Percentiles rank a stretch among this genome's conserved stretches.
These are phyloP conservation scores for Pinus taeda DNA, from an alignment of 75 land plant species.

Conservation along the genomic window DNA sequence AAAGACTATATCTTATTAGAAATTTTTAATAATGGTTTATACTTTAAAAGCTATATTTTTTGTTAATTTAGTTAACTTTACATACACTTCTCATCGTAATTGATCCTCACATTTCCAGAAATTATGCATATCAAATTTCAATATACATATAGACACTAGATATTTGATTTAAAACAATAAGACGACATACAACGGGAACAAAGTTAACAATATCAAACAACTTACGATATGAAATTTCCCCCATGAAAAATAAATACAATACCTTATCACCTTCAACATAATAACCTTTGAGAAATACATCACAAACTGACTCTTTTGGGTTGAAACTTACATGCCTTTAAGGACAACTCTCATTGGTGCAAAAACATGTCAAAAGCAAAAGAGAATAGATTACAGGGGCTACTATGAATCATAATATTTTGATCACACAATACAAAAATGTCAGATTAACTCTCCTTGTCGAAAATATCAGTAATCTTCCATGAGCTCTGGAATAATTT, in stretches of 20 bases:
- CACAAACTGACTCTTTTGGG: slow-evolving; percentile 83
- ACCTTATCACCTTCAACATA: slow-evolving; percentile 97
- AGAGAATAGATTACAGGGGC: background rate
- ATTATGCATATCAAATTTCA: no score
- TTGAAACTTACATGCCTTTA: slow-evolving; percentile 97
- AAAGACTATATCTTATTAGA: no score
- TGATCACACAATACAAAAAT: background rate
- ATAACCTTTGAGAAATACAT: slow-evolving; percentile 94
- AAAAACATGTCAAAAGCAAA: slow-evolving; percentile 57
- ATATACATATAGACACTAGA: no score
- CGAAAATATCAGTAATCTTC: slow-evolving; percentile 96
- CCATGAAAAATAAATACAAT: background rate
- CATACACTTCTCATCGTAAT: no score
- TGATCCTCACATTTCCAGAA: no score
- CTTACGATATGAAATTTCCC: background rate
- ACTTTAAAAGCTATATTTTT: no score
- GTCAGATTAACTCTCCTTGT: slow-evolving; percentile 48
- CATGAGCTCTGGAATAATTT: slow-evolving; percentile 98
- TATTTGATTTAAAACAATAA: no score
- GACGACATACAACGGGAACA: background rate
- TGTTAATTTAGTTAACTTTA: no score
- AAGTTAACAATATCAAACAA: background rate
- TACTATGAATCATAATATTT: background rate
- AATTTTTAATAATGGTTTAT: no score
- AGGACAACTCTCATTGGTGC: slow-evolving; percentile 82